phyloP scores from a whole-genome alignment of 768 basidiomycete species.

The Guyanaporus albipodus region DNA sequence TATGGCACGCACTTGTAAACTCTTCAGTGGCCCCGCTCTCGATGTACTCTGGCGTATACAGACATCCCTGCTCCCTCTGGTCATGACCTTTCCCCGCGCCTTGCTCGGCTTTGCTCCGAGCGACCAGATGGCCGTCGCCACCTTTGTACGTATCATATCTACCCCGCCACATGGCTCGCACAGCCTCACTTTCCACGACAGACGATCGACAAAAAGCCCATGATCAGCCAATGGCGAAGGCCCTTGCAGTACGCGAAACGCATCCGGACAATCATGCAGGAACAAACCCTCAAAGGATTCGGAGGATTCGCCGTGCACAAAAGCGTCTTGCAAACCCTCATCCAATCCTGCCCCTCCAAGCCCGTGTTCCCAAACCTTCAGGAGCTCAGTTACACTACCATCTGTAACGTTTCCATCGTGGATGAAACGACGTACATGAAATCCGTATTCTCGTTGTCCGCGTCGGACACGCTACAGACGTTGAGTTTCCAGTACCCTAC shows the following conservation, averaged over 20 bases:
- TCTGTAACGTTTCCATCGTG: constrained; percentile 19
- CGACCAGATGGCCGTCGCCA: constrained; percentile 14
- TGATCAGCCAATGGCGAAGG: constrained; percentile 15
- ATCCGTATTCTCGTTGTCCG: constrained; percentile 10
- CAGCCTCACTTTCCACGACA: background rate
- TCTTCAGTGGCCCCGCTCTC: constrained; percentile 16
- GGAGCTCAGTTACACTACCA: constrained; percentile 13
- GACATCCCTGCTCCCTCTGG: constrained; percentile 15
- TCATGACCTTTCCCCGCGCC: constrained; percentile 16
- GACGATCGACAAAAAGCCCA: constrained; percentile 14
- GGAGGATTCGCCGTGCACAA: constrained; percentile 14
- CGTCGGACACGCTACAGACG: constrained; percentile 2
- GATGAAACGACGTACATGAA: constrained; percentile 11
- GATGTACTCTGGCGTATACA: constrained; percentile 22
- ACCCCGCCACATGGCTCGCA: fast-evolving
- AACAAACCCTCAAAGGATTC: constrained; percentile 1
- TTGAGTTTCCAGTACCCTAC: constrained; percentile 15
- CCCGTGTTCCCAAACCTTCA: constrained; percentile 22
- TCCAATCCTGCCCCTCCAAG: constrained; percentile 19
- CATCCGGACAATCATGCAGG: constrained; percentile 12
- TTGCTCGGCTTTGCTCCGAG: constrained; percentile 14
- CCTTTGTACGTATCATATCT: constrained; percentile 9
- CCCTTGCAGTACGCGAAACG: constrained; percentile 19
- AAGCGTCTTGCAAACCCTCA: constrained; percentile 14
- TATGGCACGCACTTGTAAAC: constrained; percentile 17